Percentiles rank a stretch among this genome's conserved stretches.
phyloP scores from a whole-genome alignment of 169 alveolate genomes.

The Cryptosporidium felis region DNA sequence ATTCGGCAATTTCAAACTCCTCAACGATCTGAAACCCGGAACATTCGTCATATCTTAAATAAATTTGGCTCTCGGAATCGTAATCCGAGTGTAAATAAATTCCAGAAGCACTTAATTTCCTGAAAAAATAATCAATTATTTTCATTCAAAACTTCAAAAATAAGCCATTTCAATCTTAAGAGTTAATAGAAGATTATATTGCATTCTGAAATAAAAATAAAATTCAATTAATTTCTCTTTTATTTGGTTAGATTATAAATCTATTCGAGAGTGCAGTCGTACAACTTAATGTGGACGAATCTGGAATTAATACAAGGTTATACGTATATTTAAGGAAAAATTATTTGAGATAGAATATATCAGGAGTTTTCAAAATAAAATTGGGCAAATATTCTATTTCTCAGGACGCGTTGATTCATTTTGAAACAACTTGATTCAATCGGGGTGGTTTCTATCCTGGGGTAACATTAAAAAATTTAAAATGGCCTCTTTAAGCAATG shows the following conservation, averaged over 20 bases:
- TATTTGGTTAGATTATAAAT: too few species aligned
- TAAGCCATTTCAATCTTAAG: not conserved
- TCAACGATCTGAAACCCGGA: conserved; percentile 56
- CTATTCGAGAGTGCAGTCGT: too few species aligned
- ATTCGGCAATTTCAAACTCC: conserved; percentile 17
- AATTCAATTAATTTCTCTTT: too few species aligned
- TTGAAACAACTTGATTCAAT: too few species aligned
- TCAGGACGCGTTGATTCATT: too few species aligned
- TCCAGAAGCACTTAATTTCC: not conserved
- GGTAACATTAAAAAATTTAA: not conserved
- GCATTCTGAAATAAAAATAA: too few species aligned
- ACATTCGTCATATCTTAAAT: not conserved
- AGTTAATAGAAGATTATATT: too few species aligned
- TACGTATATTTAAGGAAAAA: conserved; percentile 25
- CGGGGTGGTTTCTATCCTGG: not conserved
- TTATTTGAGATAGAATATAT: not conserved
- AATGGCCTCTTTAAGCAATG: not conserved
- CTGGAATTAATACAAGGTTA: conserved; percentile 37
- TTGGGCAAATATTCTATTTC: too few species aligned
- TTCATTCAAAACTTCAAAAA: conserved; percentile 26
- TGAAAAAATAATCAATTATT: not conserved
- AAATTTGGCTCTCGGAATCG: not conserved
- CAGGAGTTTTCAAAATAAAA: too few species aligned
- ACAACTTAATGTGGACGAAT: conserved; percentile 72
- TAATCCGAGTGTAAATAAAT: not conserved